Evolutionary conservation across 208 protist genomes (phyloP).

Genomic region (Acanthamoeba divionensis): DNA sequence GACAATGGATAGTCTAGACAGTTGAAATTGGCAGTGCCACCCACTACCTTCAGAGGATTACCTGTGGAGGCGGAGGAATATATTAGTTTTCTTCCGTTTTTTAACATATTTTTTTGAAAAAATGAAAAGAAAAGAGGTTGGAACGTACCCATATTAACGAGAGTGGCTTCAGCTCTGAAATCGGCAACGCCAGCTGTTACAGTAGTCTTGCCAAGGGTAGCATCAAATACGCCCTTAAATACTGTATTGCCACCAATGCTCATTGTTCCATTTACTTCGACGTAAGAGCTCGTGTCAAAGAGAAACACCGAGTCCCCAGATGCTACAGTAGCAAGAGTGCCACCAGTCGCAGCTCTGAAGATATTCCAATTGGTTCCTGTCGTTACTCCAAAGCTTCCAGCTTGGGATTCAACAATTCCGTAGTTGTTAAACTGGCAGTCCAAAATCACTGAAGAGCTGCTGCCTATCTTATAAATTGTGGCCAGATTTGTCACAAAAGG

Average conservation of each 20-base stretch:
- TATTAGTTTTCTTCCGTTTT: too few relatives aligned
- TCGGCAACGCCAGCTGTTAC: background rate
- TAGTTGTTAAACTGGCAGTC: constrained; percentile 15
- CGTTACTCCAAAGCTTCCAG: background rate
- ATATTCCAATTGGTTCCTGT: background rate
- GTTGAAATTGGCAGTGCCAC: constrained; percentile 40
- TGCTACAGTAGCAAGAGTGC: background rate
- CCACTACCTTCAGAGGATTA: background rate
- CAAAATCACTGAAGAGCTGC: background rate
- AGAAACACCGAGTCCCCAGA: background rate
- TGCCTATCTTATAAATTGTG: background rate
- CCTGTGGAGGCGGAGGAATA: too few relatives aligned
- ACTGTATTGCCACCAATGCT: background rate
- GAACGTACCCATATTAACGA: background rate
- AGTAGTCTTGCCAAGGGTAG: background rate
- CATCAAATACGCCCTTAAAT: background rate
- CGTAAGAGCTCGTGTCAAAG: background rate
- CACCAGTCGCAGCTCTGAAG: background rate
- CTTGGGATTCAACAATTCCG: background rate
- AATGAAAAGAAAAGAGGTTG: too few relatives aligned
- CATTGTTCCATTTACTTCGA: background rate
- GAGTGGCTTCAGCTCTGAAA: background rate
- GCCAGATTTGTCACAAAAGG: background rate
- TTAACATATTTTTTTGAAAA: too few relatives aligned
- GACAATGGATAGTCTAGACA: background rate